A percentile compares a stretch with the other conserved stretches of the same genome.
Conservation (phyloP, 176 grass and related monocot genomes). For the Tillandsia fasciculata region DNA sequence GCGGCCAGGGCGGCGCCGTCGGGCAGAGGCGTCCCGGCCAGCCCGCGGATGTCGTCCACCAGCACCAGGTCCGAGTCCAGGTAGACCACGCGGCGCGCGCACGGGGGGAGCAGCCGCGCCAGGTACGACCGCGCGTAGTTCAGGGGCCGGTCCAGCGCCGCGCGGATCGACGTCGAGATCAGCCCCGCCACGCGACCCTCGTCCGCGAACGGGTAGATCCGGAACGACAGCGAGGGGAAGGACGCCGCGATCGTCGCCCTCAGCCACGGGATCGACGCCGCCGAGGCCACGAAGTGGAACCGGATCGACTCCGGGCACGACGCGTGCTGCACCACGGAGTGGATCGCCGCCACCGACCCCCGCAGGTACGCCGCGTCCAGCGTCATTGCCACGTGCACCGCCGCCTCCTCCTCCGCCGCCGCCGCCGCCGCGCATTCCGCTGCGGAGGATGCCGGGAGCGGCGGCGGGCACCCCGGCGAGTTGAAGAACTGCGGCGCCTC, state of each 20-base stretch:
- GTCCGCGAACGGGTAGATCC: slow-evolving; percentile 52
- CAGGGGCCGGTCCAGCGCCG: slow-evolving; percentile 62
- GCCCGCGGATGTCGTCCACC: slow-evolving; percentile 56
- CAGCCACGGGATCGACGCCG: slow-evolving; percentile 1
- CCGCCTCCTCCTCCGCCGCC: background rate
- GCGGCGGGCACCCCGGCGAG: slow-evolving; percentile 34
- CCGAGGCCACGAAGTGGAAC: slow-evolving; percentile 65
- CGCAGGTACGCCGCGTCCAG: slow-evolving; percentile 89
- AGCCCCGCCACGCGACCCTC: slow-evolving; percentile 48
- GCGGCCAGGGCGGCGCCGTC: slow-evolving; percentile 40
- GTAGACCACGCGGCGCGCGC: slow-evolving; percentile 48
- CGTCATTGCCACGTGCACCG: slow-evolving; percentile 74
- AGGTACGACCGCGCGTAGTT: slow-evolving; percentile 84
- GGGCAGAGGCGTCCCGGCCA: slow-evolving; percentile 46
- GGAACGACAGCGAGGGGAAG: slow-evolving; percentile 29
- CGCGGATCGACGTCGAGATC: slow-evolving; percentile 65
- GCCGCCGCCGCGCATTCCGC: background rate
- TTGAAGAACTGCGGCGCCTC: slow-evolving; percentile 66
- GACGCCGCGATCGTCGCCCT: slow-evolving; percentile 40
- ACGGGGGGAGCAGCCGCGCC: slow-evolving; percentile 39
- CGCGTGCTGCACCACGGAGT: slow-evolving; percentile 82
- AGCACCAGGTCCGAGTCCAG: slow-evolving; percentile 74
- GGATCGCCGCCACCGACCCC: slow-evolving; percentile 61
- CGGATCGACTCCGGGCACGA: slow-evolving; percentile 61
- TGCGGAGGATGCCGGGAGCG: slow-evolving; percentile 6